Conservation (phyloP, 371 early-diverging fungal genomes). For the Haplosporangium sp. region DNA sequence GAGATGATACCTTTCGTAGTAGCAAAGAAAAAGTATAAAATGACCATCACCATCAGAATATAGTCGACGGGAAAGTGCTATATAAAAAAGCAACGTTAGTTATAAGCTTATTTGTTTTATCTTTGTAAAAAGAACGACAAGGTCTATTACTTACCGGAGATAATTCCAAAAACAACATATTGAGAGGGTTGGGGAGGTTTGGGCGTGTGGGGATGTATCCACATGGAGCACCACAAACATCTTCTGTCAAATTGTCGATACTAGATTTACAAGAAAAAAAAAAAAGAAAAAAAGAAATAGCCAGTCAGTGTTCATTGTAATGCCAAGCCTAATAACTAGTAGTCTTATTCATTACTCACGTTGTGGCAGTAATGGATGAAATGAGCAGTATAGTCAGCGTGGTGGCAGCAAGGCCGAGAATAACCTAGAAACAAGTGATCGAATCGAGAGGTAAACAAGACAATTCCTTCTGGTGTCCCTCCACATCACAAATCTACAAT, state of each 20-base stretch:
- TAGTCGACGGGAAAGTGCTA: slow-evolving; percentile 73
- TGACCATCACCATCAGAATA: slow-evolving; percentile 69
- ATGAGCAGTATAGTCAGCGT: slow-evolving; percentile 36
- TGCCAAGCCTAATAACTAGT: too few species aligned
- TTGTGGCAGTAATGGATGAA: slow-evolving; percentile 40
- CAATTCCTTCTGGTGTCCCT: too few species aligned
- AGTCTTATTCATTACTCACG: slow-evolving; percentile 5
- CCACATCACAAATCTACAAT: neutral
- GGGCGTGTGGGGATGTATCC: slow-evolving; percentile 73
- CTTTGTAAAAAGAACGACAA: neutral
- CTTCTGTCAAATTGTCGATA: slow-evolving; percentile 66
- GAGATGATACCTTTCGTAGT: slow-evolving; percentile 70
- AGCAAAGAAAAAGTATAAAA: slow-evolving; percentile 71
- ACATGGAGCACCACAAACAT: slow-evolving; percentile 74
- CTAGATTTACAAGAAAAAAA: slow-evolving; percentile 12
- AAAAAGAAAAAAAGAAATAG: neutral
- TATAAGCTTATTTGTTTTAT: neutral
- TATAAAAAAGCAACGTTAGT: neutral
- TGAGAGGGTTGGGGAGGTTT: slow-evolving; percentile 72
- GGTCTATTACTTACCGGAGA: slow-evolving; percentile 57
- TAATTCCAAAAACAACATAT: slow-evolving; percentile 66
- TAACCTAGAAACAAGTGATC: slow-evolving; percentile 10
- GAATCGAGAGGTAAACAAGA: neutral
- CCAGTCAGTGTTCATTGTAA: neutral
- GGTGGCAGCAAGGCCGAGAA: slow-evolving; percentile 34